Evolutionary conservation across 2,329 filamentous ascomycete genomes (phyloP).

Genomic region (Cercospora nicotianae): DNA sequence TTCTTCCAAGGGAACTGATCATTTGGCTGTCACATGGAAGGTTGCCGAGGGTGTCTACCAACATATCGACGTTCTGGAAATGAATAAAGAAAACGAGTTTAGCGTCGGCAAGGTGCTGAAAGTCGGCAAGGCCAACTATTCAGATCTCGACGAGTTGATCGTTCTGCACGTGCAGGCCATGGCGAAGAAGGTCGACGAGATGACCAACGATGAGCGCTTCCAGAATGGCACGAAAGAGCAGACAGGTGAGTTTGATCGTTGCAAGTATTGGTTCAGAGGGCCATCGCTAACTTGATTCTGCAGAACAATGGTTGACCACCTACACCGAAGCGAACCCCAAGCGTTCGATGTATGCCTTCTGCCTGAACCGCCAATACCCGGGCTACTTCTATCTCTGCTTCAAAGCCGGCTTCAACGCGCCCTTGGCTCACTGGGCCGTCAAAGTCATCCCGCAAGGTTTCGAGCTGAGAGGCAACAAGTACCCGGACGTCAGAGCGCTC

Average conservation of each 20-base stretch:
- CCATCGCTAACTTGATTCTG: conserved; percentile 15
- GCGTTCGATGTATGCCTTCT: conserved; percentile 92
- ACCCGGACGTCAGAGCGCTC: conserved; percentile 90
- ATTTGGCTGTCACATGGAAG: conserved; percentile 97
- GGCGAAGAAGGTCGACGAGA: conserved; percentile 95
- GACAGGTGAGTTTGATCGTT: conserved; percentile 66
- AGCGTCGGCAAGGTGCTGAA: conserved; percentile 83
- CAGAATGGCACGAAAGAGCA: conserved; percentile 76
- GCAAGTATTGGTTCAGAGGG: not conserved
- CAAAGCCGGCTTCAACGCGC: conserved; percentile 78
- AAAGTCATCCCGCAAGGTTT: conserved; percentile 92
- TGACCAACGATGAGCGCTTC: conserved; percentile 93
- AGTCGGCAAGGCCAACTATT: conserved; percentile 87
- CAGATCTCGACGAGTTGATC: conserved; percentile 94
- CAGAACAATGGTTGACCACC: conserved; percentile 92
- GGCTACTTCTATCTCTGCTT: conserved; percentile 97
- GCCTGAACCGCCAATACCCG: conserved; percentile 85
- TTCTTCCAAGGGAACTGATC: conserved; percentile 91
- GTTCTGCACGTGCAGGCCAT: conserved; percentile 97
- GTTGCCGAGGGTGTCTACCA: conserved; percentile 95
- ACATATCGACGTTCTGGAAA: conserved; percentile 93
- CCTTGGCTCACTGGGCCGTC: conserved; percentile 76
- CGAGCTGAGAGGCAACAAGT: conserved; percentile 82
- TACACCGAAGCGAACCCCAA: conserved; percentile 96
- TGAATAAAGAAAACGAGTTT: conserved; percentile 97